phyloP scores from a whole-genome alignment of 2,329 filamentous ascomycete genomes.

The Zasmidium angulare region DNA sequence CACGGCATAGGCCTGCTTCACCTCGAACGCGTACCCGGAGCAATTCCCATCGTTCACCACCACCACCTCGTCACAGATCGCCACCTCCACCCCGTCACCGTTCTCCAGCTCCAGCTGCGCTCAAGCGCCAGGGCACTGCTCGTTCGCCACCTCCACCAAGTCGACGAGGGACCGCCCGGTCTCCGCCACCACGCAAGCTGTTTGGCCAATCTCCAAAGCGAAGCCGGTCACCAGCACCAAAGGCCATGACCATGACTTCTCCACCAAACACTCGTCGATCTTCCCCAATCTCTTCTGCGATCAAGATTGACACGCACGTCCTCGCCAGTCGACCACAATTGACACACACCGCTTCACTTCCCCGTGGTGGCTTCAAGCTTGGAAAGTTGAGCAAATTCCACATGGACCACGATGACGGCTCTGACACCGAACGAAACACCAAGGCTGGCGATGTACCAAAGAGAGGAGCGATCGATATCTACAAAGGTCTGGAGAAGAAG shows the following conservation, averaged over 20 bases:
- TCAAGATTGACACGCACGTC: slow-evolving; percentile 40
- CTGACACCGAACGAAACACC: slow-evolving; percentile 28
- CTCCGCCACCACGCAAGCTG: slow-evolving; percentile 54
- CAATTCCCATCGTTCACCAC: slow-evolving; percentile 35
- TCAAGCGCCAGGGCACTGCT: slow-evolving; percentile 16
- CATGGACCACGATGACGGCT: slow-evolving; percentile 39
- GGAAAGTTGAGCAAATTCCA: slow-evolving; percentile 36
- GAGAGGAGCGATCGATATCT: slow-evolving; percentile 94
- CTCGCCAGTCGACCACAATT: slow-evolving; percentile 64
- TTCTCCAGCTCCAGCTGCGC: slow-evolving; percentile 39
- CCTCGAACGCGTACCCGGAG: slow-evolving; percentile 15
- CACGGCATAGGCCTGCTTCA: slow-evolving; percentile 37
- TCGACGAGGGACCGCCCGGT: slow-evolving; percentile 27
- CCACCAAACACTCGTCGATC: slow-evolving; percentile 63
- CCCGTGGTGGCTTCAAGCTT: slow-evolving; percentile 65
- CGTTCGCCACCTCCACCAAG: slow-evolving; percentile 37
- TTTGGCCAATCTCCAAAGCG: slow-evolving; percentile 72
- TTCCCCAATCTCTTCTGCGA: slow-evolving; percentile 45
- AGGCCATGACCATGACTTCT: slow-evolving; percentile 54
- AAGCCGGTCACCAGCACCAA: slow-evolving; percentile 46
- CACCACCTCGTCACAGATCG: slow-evolving; percentile 35
- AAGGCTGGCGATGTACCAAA: slow-evolving; percentile 61
- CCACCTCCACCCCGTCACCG: slow-evolving; percentile 43
- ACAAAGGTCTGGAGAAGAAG: slow-evolving; percentile 94
- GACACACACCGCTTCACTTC: slow-evolving; percentile 81